Conservation (phyloP, 164 flowering plant genomes). For the Taxillus chinensis region DNA sequence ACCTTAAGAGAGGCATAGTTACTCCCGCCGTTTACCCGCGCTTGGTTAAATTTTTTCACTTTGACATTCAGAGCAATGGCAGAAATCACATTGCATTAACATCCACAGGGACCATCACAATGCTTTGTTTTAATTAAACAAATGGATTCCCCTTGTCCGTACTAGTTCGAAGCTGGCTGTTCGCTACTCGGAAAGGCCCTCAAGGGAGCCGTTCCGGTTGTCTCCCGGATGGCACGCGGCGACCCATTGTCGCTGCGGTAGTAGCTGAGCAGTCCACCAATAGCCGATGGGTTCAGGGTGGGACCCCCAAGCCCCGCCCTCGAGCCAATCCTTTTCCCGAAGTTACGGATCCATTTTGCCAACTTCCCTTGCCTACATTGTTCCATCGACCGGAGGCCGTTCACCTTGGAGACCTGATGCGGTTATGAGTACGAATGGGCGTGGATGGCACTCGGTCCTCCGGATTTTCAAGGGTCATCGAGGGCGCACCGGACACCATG, state of each 20-base stretch:
- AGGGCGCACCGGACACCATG: conserved; percentile 1
- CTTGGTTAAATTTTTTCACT: too few species aligned
- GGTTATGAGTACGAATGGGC: conserved; percentile 6
- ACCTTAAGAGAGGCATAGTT: too few species aligned
- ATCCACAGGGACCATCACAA: too few species aligned
- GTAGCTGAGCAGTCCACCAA: conserved; percentile 1
- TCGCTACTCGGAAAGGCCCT: too few species aligned
- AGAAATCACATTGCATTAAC: too few species aligned
- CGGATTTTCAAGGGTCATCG: conserved; percentile 1
- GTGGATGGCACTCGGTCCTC: conserved; percentile 6
- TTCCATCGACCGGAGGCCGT: background rate
- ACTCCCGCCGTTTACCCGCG: too few species aligned
- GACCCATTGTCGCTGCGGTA: background rate
- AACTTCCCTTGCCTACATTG: conserved; percentile 1
- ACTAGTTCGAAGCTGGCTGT: too few species aligned
- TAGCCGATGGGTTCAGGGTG: background rate
- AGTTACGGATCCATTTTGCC: background rate
- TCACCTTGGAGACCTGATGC: conserved; percentile 5
- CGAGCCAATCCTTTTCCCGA: background rate
- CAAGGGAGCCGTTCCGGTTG: too few species aligned
- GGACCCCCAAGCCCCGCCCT: background rate
- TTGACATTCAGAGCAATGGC: too few species aligned
- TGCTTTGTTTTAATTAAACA: too few species aligned
- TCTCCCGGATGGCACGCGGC: background rate
- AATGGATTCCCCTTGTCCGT: too few species aligned